These are phyloP conservation scores for Chloromonas sp. DNA, from an alignment of 163 green algal genomes.

Conservation along the genomic window DNA sequence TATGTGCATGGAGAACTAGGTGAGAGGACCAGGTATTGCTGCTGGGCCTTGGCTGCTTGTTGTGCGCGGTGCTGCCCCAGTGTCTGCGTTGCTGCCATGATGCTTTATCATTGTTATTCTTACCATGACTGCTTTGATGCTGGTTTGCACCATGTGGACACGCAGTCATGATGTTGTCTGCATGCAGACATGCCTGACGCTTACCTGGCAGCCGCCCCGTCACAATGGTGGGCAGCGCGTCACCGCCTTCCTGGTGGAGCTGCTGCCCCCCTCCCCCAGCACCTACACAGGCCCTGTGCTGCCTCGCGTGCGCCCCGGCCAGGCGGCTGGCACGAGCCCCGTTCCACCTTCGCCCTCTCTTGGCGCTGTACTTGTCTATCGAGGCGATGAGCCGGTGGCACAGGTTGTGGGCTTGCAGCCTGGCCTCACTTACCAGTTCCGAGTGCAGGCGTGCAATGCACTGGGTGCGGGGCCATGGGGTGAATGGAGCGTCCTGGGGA, in stretches of 20 bases:
- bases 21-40: no score
- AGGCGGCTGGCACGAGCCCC: no score
- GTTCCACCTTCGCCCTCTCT: no score
- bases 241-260: constrained; percentile 48
- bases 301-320: background rate
- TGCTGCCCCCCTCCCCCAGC: constrained; percentile 23
- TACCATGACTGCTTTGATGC: no score
- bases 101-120: no score
- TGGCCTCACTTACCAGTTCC: constrained; percentile 39
- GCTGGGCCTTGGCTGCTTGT: no score
- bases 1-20: no score
- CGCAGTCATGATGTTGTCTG: background rate
- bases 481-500: background rate
- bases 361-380: background rate
- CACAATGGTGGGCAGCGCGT: constrained; percentile 53
- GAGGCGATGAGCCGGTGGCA: background rate
- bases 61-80: no score
- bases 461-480: constrained; percentile 36
- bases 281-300: constrained; percentile 15
- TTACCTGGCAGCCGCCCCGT: constrained; percentile 41
- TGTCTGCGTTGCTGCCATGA: no score
- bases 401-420: constrained; percentile 34
- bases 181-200: constrained; percentile 22
- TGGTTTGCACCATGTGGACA: no score
- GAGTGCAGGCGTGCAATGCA: constrained; percentile 42